Evolutionary conservation across 2,329 filamentous ascomycete species (phyloP).

Genomic region (Paecilomyces sp.): DNA sequence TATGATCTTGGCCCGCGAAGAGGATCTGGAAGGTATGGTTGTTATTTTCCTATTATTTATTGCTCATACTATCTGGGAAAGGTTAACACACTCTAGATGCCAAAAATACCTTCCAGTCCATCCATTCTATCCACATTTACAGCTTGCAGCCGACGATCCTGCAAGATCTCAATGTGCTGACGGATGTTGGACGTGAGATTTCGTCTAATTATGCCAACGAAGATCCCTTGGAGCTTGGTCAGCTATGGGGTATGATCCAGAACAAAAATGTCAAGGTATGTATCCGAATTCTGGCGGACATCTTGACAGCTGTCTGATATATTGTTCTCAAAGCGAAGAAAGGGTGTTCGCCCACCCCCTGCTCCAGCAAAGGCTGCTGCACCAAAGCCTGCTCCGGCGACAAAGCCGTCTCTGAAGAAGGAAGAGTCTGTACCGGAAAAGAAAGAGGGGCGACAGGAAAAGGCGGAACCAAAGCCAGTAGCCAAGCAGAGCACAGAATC

Average conservation of each 20-base stretch:
- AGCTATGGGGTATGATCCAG: slow-evolving; percentile 64
- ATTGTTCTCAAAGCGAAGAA: slow-evolving; percentile 36
- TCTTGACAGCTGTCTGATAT: slow-evolving; percentile 2
- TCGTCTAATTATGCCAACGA: slow-evolving; percentile 49
- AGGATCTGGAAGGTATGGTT: slow-evolving; percentile 58
- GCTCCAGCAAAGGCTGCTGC: slow-evolving; percentile 20
- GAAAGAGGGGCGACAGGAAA: slow-evolving; percentile 14
- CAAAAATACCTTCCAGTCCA: slow-evolving; percentile 61
- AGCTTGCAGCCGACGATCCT: slow-evolving; percentile 67
- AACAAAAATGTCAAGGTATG: slow-evolving; percentile 61
- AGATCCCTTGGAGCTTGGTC: slow-evolving; percentile 53
- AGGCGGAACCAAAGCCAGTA: slow-evolving; percentile 24
- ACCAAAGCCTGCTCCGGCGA: slow-evolving; percentile 25
- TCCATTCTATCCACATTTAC: slow-evolving; percentile 79
- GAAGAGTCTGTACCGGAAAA: slow-evolving; percentile 12
- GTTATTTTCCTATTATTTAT: not conserved
- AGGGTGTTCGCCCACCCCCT: slow-evolving; percentile 34
- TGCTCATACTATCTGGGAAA: not conserved
- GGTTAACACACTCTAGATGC: slow-evolving; percentile 44
- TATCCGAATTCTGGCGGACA: not conserved
- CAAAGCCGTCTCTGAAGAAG: slow-evolving; percentile 29
- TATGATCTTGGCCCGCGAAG: slow-evolving; percentile 64
- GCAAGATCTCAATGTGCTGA: slow-evolving; percentile 64
- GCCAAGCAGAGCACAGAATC: slow-evolving; percentile 17
- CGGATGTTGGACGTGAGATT: slow-evolving; percentile 61